Percentiles rank a stretch among this genome's conserved stretches.
Evolutionary conservation across 1,284 basidiomycete species (phyloP).

Genomic region (Bjerkandera adusta): DNA sequence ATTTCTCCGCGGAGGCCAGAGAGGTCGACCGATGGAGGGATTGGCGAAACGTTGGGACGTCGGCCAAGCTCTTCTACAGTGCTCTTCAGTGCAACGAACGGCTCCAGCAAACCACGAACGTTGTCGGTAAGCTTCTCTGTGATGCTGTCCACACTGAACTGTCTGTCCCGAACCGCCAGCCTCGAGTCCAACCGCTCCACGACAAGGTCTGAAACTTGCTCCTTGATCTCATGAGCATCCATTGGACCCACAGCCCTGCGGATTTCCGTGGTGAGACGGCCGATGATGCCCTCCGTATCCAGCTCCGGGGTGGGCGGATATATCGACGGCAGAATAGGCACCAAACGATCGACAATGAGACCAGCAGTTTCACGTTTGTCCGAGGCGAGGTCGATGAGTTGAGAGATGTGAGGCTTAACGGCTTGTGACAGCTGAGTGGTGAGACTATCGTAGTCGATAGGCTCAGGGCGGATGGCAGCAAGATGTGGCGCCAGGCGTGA

Average conservation of each 20-base stretch:
- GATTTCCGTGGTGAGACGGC: slow-evolving; percentile 63
- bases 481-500: slow-evolving; percentile 59
- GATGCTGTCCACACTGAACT: slow-evolving; percentile 61
- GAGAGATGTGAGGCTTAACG: slow-evolving; percentile 82
- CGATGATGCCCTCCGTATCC: slow-evolving; percentile 55
- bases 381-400: slow-evolving; percentile 81
- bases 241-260: slow-evolving; percentile 68
- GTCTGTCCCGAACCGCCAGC: slow-evolving; percentile 69
- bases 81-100: slow-evolving; percentile 45
- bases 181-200: slow-evolving; percentile 80
- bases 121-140: slow-evolving; percentile 54
- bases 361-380: slow-evolving; percentile 83
- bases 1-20: slow-evolving; percentile 28
- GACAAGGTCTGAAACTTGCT: slow-evolving; percentile 81
- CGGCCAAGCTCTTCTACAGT: slow-evolving; percentile 38
- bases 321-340: slow-evolving; percentile 59
- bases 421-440: slow-evolving; percentile 74
- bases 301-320: slow-evolving; percentile 37
- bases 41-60: slow-evolving; percentile 24
- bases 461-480: slow-evolving; percentile 53
- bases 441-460: slow-evolving; percentile 73
- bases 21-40: slow-evolving; percentile 17
- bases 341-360: slow-evolving; percentile 71
- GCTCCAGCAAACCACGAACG: slow-evolving; percentile 46
- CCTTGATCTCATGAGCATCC: slow-evolving; percentile 80